A percentile compares a stretch with the other conserved stretches of the same genome.
Conservation (phyloP, 2,329 filamentous ascomycete genomes). For the Lasiodiplodia sp. region DNA sequence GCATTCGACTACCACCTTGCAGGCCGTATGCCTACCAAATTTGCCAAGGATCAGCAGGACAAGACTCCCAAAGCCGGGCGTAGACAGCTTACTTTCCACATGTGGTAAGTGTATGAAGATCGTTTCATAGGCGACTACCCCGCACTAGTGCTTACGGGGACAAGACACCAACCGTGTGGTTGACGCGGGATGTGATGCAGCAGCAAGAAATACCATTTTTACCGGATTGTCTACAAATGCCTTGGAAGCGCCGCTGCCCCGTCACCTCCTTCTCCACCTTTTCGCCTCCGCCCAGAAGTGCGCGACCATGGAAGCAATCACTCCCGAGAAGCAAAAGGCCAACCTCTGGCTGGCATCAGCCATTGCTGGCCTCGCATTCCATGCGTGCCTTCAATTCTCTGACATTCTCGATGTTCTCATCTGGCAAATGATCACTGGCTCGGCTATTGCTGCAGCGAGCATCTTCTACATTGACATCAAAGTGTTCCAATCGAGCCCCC, state of each 20-base stretch:
- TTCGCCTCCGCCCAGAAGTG: neutral
- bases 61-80: too few relatives aligned
- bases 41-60: too few relatives aligned
- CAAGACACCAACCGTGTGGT: neutral
- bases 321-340: neutral
- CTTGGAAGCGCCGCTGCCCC: too few relatives aligned
- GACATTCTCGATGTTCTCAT: constrained; percentile 10
- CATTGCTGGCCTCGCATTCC: neutral
- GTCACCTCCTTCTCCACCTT: neutral
- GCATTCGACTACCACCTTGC: too few relatives aligned
- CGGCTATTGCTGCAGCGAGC: neutral
- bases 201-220: neutral
- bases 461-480: constrained; percentile 9
- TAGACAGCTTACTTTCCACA: too few relatives aligned
- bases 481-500: neutral
- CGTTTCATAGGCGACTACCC: too few relatives aligned
- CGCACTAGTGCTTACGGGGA: constrained; percentile 7
- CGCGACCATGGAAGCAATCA: neutral
- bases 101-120: too few relatives aligned
- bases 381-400: neutral
- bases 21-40: too few relatives aligned
- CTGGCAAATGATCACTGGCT: neutral
- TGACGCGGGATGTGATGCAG: neutral
- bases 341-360: constrained; percentile 7
- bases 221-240: neutral